phyloP scores from a whole-genome alignment of 2,329 filamentous ascomycete genomes.

The Septoria linicola region DNA sequence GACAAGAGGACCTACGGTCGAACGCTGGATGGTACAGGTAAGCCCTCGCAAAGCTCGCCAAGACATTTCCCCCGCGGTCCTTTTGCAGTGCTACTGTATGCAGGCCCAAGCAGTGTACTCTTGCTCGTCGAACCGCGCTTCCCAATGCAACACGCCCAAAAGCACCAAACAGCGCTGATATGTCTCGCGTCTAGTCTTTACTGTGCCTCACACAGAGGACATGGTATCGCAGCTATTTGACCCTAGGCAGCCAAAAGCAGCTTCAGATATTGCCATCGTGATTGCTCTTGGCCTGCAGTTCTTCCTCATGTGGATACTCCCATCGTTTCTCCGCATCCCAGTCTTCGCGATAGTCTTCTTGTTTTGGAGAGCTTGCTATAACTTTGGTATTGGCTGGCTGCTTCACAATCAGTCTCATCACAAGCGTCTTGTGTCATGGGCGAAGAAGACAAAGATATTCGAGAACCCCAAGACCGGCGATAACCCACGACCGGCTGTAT shows the following conservation, averaged over 20 bases:
- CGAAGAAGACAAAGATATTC: constrained; percentile 80
- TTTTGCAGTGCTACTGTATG: constrained; percentile 14
- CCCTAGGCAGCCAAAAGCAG: constrained; percentile 90
- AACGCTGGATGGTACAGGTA: constrained; percentile 87
- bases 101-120: constrained; percentile 13
- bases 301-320: constrained; percentile 69
- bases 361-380: constrained; percentile 91
- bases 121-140: background rate
- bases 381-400: constrained; percentile 87
- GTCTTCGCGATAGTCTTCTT: constrained; percentile 81
- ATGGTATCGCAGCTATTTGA: constrained; percentile 98
- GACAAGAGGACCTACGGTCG: constrained; percentile 82
- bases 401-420: constrained; percentile 88
- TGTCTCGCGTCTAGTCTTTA: constrained; percentile 67
- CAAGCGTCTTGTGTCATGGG: constrained; percentile 81
- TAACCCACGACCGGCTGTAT: constrained; percentile 79
- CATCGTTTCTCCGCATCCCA: constrained; percentile 66
- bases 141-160: constrained; percentile 1
- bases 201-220: constrained; percentile 93
- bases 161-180: constrained; percentile 30
- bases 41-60: constrained; percentile 41
- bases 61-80: constrained; percentile 11
- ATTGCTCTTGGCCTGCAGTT: constrained; percentile 74
- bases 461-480: constrained; percentile 76
- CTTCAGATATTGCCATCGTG: constrained; percentile 80